Evolutionary conservation across 2,329 filamentous ascomycete genomes (phyloP), one percentile per base, ranked within the genome.

Genomic region (Emericellopsis atlantica): DNA sequence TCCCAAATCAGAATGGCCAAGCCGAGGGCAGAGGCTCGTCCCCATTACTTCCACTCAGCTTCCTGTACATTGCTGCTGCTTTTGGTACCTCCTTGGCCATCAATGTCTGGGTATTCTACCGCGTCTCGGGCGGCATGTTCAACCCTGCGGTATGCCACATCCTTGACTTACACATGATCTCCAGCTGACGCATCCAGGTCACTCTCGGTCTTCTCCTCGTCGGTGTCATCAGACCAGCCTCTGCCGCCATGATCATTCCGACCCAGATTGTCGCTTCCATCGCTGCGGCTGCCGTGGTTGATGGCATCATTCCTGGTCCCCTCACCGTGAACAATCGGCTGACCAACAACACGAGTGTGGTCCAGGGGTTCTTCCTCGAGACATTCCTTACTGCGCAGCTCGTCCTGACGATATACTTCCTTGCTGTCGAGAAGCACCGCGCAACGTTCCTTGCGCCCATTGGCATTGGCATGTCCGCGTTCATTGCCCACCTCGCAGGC

Each of bases 341-440:
- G 3, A 65, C 65, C 2, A 61, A 63, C 10, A 69, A 67, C 11
- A 64, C 71, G 4, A 72, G 61, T 43, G 61, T 68, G 9, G 63
- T 63, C 0, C 76, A 76, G 44, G 79, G 79, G 6, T 60, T 83
- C 33, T 81, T 83, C 51, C 70, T 83, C 37, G 79, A 83, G 56
- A 71, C 79, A 61, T 78, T 82, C 49, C 63, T 81, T 32, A 83
- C 79, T 0, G 63, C 74, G 0, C 68, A 80, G 52, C 64, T 84
- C 9, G 70, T 81, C 7, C 64, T 83, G 40, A 72, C 77, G 3
- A 74, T 83, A 24, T 74, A 79, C 55, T 81, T 85, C 72, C 66
- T 85, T 36, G 81, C 80, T 0, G 74, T 76, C 4, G 80, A 85
- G 54, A 86, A 87, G 60, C 81, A 86, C 56, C 77, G 79, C 36